These are phyloP conservation scores for Pythium scleroteichum DNA, from an alignment of 352 stramenopile genomes.

Conservation along the genomic window DNA sequence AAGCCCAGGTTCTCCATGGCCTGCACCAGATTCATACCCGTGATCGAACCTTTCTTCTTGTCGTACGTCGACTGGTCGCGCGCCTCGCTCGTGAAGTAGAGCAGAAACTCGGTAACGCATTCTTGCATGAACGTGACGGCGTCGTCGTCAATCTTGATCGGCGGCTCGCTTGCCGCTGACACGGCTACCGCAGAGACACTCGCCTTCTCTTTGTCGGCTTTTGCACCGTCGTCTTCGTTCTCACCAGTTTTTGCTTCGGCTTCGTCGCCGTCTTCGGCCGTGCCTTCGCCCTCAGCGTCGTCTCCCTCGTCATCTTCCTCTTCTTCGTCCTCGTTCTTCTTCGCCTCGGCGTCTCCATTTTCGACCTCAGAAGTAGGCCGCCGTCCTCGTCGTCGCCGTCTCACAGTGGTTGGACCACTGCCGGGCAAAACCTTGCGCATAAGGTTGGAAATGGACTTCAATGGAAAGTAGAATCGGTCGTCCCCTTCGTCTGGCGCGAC, in stretches of 20 bases:
- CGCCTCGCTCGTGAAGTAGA: conserved; percentile 82
- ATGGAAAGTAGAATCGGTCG: conserved; percentile 77
- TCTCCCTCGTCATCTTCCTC: conserved; percentile 20
- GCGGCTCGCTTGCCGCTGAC: conserved; percentile 2
- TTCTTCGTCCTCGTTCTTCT: conserved; percentile 24
- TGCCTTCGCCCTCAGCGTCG: conserved; percentile 10
- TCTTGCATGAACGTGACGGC: conserved; percentile 82
- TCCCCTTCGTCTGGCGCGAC: conserved; percentile 47
- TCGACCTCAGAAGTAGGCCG: neutral
- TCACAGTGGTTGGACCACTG: conserved; percentile 1
- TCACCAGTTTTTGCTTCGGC: conserved; percentile 20
- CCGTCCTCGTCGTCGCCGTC: conserved; percentile 13
- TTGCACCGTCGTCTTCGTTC: conserved; percentile 22
- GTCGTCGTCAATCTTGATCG: conserved; percentile 79
- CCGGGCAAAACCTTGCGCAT: conserved; percentile 59
- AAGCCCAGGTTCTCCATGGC: conserved; percentile 75
- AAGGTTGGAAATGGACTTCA: conserved; percentile 69
- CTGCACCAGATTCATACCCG: conserved; percentile 58
- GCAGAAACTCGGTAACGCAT: conserved; percentile 81
- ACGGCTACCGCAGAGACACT: neutral
- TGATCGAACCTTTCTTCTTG: conserved; percentile 69
- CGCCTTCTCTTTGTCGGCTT: conserved; percentile 1
- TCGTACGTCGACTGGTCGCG: conserved; percentile 64
- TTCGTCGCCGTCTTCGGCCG: conserved; percentile 7
- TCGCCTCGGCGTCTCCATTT: conserved; percentile 8